Conservation (phyloP, 2,329 filamentous ascomycete species). For the Cephalotrichum gorgonifer region DNA sequence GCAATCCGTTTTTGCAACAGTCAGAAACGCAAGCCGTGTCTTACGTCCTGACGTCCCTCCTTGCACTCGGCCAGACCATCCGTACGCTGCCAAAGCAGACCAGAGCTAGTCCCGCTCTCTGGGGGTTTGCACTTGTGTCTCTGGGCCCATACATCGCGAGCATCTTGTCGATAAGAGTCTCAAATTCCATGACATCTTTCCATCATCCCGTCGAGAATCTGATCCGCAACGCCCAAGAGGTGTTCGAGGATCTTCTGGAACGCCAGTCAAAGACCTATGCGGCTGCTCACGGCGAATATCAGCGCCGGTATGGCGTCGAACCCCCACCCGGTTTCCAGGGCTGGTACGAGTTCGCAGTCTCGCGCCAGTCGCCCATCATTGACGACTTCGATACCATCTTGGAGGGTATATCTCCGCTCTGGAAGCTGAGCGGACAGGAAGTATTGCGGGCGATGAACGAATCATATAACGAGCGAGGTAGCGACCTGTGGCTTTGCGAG, state of each 20-base stretch:
- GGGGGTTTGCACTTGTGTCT: slow-evolving; percentile 10
- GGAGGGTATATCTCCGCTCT: slow-evolving; percentile 27
- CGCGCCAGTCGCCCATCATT: slow-evolving; percentile 31
- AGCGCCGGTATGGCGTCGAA: slow-evolving; percentile 26
- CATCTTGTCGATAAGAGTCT: slow-evolving; percentile 4
- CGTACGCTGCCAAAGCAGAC: slow-evolving; percentile 18
- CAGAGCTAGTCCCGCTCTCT: slow-evolving; percentile 16
- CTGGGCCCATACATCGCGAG: background rate
- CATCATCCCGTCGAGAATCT: slow-evolving; percentile 26
- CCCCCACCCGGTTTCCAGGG: slow-evolving; percentile 34
- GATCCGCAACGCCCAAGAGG: slow-evolving; percentile 13
- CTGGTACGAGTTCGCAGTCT: slow-evolving; percentile 32
- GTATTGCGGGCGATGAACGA: slow-evolving; percentile 17
- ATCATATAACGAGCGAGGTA: slow-evolving; percentile 12
- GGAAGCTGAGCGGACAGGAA: slow-evolving; percentile 23
- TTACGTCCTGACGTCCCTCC: slow-evolving; percentile 15
- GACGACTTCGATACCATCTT: slow-evolving; percentile 38
- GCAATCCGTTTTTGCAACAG: slow-evolving; percentile 15
- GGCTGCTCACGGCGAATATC: slow-evolving; percentile 29
- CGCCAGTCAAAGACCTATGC: slow-evolving; percentile 26
- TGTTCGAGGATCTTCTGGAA: slow-evolving; percentile 19
- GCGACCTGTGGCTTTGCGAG: slow-evolving; percentile 26
- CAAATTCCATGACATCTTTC: slow-evolving; percentile 3
- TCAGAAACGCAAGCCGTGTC: slow-evolving; percentile 16
- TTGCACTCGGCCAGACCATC: slow-evolving; percentile 20